A percentile compares a stretch with the other conserved stretches of the same genome.
Conservation (phyloP, 768 basidiomycete genomes). For the Udeniomyces megalosporus region DNA sequence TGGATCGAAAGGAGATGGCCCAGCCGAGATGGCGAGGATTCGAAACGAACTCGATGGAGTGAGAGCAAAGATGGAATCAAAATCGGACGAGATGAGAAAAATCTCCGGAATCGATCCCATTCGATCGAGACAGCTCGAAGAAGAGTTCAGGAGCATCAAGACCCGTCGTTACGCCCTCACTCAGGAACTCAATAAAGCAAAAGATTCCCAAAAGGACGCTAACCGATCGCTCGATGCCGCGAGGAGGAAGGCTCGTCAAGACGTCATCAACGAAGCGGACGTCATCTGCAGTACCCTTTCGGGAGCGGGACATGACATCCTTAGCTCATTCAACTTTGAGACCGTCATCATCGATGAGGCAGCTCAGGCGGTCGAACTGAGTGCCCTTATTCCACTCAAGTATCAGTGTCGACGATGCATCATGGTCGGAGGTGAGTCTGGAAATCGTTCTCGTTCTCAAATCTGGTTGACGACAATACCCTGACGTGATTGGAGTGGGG, state of each 20-base stretch:
- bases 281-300: slow-evolving; percentile 88
- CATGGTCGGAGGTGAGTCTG: slow-evolving; percentile 64
- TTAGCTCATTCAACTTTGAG: slow-evolving; percentile 59
- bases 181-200: slow-evolving; percentile 54
- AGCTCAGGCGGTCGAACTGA: slow-evolving; percentile 88
- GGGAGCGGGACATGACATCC: slow-evolving; percentile 67
- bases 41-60: slow-evolving; percentile 52
- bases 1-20: slow-evolving; percentile 36
- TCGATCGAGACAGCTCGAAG: slow-evolving; percentile 42
- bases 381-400: slow-evolving; percentile 85
- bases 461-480: too few species aligned
- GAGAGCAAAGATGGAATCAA: slow-evolving; percentile 35
- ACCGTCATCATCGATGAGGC: slow-evolving; percentile 97
- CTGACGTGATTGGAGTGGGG: too few species aligned
- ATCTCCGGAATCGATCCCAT: slow-evolving; percentile 40
- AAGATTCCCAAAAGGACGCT: slow-evolving; percentile 69
- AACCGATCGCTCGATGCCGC: slow-evolving; percentile 66
- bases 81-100: neutral
- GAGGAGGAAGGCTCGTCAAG: slow-evolving; percentile 51
- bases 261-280: slow-evolving; percentile 75
- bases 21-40: slow-evolving; percentile 40
- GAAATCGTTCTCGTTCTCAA: neutral
- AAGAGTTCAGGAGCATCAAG: slow-evolving; percentile 53
- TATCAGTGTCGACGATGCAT: slow-evolving; percentile 68
- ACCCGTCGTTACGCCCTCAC: slow-evolving; percentile 47